Evolutionary conservation across 1,284 basidiomycete species (phyloP).

Genomic region (Trichosporon ovoides): DNA sequence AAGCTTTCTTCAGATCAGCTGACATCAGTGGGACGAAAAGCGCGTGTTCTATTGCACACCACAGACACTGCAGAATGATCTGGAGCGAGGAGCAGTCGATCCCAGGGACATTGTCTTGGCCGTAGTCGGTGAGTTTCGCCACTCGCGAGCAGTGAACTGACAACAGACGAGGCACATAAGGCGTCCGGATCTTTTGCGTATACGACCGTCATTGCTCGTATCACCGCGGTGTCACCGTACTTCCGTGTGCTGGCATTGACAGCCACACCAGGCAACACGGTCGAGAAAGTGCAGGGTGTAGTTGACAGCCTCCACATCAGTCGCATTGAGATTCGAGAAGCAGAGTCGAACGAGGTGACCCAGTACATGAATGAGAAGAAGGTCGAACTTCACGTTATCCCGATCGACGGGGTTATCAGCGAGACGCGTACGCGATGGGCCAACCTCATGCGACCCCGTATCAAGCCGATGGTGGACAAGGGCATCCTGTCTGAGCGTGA

Average conservation of each 20-base stretch:
- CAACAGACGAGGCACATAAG: conserved; percentile 86
- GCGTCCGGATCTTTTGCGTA: conserved; percentile 93
- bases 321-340: conserved; percentile 89
- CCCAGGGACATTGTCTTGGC: conserved; percentile 65
- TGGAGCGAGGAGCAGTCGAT: conserved; percentile 68
- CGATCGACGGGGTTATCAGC: conserved; percentile 54
- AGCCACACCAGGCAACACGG: conserved; percentile 85
- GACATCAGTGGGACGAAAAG: conserved; percentile 55
- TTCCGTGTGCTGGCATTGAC: conserved; percentile 91
- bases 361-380: conserved; percentile 81
- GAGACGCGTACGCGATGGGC: conserved; percentile 48
- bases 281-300: conserved; percentile 86
- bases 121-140: conserved; percentile 58
- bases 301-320: conserved; percentile 95
- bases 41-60: conserved; percentile 98
- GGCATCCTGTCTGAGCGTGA: conserved; percentile 40
- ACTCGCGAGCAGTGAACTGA: no score
- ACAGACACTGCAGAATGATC: conserved; percentile 88
- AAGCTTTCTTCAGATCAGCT: conserved; percentile 9
- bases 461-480: conserved; percentile 39
- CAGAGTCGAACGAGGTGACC: conserved; percentile 80
- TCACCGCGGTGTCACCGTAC: conserved; percentile 90
- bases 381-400: conserved; percentile 59
- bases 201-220: conserved; percentile 76
- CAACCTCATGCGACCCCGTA: conserved; percentile 59